phyloP scores from a whole-genome alignment of 441 rosid species.

The Raphanus hybrid region DNA sequence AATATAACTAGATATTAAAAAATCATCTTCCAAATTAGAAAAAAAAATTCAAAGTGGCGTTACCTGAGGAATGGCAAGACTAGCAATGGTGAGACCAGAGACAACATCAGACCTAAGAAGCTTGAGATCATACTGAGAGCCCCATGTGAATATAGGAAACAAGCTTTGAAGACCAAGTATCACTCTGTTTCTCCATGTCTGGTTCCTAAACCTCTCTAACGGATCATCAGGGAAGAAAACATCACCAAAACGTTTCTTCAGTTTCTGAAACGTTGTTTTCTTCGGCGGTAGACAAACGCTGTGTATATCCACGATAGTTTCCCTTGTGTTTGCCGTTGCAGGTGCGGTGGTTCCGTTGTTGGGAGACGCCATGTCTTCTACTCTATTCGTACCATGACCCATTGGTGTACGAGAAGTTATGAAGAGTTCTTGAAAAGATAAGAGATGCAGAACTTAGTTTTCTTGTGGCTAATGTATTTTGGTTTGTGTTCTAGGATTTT shows the following conservation, averaged over 20 bases:
- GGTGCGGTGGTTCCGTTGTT: conserved; percentile 31
- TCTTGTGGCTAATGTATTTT: not conserved
- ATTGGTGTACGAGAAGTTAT: conserved; percentile 6
- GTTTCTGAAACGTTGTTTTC: conserved; percentile 66
- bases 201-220: conserved; percentile 77
- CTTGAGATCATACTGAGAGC: conserved; percentile 59
- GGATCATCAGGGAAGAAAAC: conserved; percentile 98
- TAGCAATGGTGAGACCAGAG: conserved; percentile 99
- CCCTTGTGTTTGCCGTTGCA: conserved; percentile 9
- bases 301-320: conserved; percentile 60
- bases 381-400: conserved; percentile 47
- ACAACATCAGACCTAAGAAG: conserved; percentile 84
- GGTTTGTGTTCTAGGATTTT: conserved; percentile 24
- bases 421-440: not conserved
- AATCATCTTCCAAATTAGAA: not conserved
- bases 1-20: not conserved
- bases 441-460: conserved; percentile 9
- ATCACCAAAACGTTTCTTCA: conserved; percentile 63
- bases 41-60: not conserved
- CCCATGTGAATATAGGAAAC: conserved; percentile 91
- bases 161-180: conserved; percentile 70
- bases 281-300: conserved; percentile 74
- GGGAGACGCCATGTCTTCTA: conserved; percentile 44
- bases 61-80: conserved; percentile 99
- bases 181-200: conserved; percentile 59